Base-by-base conservation (phyloP, 768 basidiomycete species). In the Hirschioporus abietinus region DNA sequence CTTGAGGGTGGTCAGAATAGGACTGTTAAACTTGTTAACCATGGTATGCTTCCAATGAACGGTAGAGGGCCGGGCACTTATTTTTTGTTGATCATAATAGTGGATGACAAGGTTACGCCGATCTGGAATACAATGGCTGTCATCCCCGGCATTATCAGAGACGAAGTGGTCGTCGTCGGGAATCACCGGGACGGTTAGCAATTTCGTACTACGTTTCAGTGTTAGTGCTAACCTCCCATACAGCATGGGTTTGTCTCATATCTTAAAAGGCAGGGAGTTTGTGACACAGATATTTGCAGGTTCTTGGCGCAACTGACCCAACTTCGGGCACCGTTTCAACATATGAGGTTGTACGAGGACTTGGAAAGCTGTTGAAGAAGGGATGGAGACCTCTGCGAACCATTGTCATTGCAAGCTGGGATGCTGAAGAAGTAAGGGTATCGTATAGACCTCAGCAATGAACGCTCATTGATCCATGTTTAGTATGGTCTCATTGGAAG, bases 101-200 rank as follows among this genome's bases (percentile, higher is more conserved):
- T 96, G 57, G 84, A 93, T 66, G 87, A 84, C 30, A 86, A 88
- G 72, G 85, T 95, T 15, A 95, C 84, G 5, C 93, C 94, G 18
- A 93, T 96, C 62, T 83, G 80, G 81, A 84, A 82, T 75, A 76
- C 76, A 34, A 79, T 76, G 71, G 76, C 74, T 7, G 66, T 76
- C 35, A 76, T 82, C 35, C 79, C 79, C 0, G 80, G 80, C 1
- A 72, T 74, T 12, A 69, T 80, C 52, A 57, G 68, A 27, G 79
- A 81, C 66, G 83, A 84, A 70, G 75, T 82, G 24, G 77, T 84
- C 63, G 70, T 83, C 20, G 58, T 84, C n/a, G 83, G 83, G 8
- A 82, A 81, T n/a, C 95, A 97, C 74, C 86, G 95, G 58, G 95
- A 96, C 78, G 93, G 92, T 88, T 69, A 70, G 83, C 73, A 60